A percentile compares a stretch with the other conserved stretches of the same genome.
Conservation (phyloP, 768 basidiomycete species). For the Chlorophyllum brunneum region DNA sequence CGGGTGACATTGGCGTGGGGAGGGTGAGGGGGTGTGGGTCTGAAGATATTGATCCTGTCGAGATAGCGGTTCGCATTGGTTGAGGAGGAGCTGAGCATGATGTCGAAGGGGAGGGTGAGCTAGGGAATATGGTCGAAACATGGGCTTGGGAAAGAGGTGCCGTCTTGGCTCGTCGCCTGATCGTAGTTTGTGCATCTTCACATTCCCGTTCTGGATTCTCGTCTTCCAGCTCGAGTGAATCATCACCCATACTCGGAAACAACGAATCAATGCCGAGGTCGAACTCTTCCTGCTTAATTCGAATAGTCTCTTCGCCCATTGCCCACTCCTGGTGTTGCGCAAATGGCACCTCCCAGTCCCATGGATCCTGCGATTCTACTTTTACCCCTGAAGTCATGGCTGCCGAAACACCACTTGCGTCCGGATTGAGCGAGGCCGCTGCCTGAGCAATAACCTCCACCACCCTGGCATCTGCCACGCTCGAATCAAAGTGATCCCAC, state of each 20-base stretch:
- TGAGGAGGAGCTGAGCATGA: conserved; percentile 6
- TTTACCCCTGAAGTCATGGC: conserved; percentile 30
- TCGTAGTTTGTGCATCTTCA: background rate
- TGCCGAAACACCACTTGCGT: conserved; percentile 7
- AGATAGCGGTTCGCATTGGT: background rate
- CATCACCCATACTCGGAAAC: conserved; percentile 19
- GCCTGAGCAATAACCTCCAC: conserved; percentile 39
- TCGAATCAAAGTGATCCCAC: conserved; percentile 62
- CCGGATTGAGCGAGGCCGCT: conserved; percentile 26
- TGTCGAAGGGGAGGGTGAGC: conserved; percentile 26
- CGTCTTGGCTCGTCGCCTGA: background rate
- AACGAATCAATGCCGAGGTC: conserved; percentile 33
- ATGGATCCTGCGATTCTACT: conserved; percentile 38
- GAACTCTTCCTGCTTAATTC: conserved; percentile 45
- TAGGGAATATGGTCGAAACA: conserved; percentile 38
- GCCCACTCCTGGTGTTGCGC: conserved; percentile 15
- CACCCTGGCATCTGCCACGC: conserved; percentile 38
- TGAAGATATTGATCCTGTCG: background rate
- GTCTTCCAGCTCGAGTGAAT: conserved; percentile 6
- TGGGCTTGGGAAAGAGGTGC: conserved; percentile 21
- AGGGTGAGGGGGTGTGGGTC: conserved; percentile 7
- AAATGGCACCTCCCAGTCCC: conserved; percentile 40
- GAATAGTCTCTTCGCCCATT: conserved; percentile 29
- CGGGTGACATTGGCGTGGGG: conserved; percentile 18
- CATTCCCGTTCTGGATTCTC: background rate